A percentile compares a stretch with the other conserved stretches of the same genome.
These are phyloP conservation scores for Albugo candida DNA, from an alignment of 352 stramenopile species.

Conservation along the genomic window DNA sequence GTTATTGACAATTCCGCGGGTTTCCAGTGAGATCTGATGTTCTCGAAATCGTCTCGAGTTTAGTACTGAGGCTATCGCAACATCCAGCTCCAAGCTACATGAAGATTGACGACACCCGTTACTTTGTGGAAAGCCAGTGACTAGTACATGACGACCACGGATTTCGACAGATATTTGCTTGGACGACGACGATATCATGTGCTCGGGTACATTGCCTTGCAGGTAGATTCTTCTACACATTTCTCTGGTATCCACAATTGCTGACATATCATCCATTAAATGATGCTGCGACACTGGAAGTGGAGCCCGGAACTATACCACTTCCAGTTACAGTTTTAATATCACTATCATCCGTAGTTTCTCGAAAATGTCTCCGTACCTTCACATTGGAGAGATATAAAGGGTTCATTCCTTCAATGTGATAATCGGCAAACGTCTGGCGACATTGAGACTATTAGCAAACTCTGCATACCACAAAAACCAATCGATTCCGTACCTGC, in stretches of 20 bases:
- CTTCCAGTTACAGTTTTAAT: background rate
- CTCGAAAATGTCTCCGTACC: constrained; percentile 12
- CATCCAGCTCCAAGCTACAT: constrained; percentile 53
- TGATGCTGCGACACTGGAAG: constrained; percentile 35
- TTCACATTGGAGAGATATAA: constrained; percentile 51
- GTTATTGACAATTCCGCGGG: constrained; percentile 23
- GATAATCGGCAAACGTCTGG: constrained; percentile 81
- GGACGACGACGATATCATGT: too few species aligned
- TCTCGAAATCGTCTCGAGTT: constrained; percentile 28
- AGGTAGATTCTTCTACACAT: background rate
- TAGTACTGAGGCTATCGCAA: constrained; percentile 39
- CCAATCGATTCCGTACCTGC: constrained; percentile 21
- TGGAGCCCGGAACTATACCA: constrained; percentile 38
- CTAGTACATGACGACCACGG: background rate
- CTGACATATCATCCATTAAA: constrained; percentile 6
- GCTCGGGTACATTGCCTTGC: too few species aligned
- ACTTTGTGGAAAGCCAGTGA: background rate
- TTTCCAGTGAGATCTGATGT: constrained; percentile 22
- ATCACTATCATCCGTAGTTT: background rate
- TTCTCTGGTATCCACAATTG: constrained; percentile 6
- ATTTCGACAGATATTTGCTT: too few species aligned
- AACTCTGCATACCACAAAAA: background rate
- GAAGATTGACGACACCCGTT: constrained; percentile 24
- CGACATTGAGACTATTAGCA: background rate
- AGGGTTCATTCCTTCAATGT: constrained; percentile 83